Conservation (phyloP, 1,284 basidiomycete genomes). For the Rhodofomes roseus region DNA sequence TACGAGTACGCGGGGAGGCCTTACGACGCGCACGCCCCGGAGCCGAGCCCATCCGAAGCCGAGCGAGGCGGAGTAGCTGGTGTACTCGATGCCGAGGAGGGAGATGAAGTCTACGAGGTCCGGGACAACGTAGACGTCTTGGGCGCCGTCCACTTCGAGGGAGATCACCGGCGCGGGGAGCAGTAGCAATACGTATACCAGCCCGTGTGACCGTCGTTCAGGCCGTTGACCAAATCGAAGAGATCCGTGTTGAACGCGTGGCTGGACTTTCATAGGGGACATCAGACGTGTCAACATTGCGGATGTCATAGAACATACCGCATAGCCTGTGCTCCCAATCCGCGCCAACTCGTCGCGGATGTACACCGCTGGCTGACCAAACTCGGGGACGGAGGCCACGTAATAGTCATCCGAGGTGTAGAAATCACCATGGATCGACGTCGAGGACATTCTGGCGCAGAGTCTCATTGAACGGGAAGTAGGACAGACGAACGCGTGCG, state of each 20-base stretch:
- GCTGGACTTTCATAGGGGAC: constrained; percentile 31
- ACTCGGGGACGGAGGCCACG: constrained; percentile 53
- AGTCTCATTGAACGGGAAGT: constrained; percentile 63
- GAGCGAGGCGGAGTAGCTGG: constrained; percentile 44
- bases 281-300: not conserved
- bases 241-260: constrained; percentile 62
- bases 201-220: constrained; percentile 66
- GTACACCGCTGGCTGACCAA: constrained; percentile 56
- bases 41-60: constrained; percentile 55
- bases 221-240: constrained; percentile 50
- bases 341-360: constrained; percentile 46
- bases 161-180: constrained; percentile 59
- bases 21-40: constrained; percentile 53
- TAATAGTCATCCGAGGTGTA: constrained; percentile 65
- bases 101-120: constrained; percentile 30
- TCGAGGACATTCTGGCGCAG: constrained; percentile 55
- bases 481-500: constrained; percentile 53
- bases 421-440: constrained; percentile 51
- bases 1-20: constrained; percentile 53
- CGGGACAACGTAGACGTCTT: constrained; percentile 53
- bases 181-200: constrained; percentile 59
- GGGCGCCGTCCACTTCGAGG: constrained; percentile 48
- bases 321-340: constrained; percentile 46
- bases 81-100: constrained; percentile 31
- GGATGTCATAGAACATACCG: constrained; percentile 27